phyloP scores from a whole-genome alignment of 2,329 filamentous ascomycete species.

The Acrocalymma vagum region DNA sequence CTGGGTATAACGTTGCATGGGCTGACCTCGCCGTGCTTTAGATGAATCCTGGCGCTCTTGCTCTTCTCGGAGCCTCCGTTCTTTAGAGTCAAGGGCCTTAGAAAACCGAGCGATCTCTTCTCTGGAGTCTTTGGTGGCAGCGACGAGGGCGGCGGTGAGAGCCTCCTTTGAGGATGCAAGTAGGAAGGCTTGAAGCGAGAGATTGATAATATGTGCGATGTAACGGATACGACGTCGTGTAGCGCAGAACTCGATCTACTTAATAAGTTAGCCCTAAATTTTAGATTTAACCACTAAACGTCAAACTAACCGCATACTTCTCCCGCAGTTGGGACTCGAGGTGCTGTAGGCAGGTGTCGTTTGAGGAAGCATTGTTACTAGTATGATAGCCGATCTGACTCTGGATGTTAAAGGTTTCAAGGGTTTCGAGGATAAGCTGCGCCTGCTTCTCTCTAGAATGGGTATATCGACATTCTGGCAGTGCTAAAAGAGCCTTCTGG shows the following conservation, averaged over 20 bases:
- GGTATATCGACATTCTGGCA: conserved; percentile 3
- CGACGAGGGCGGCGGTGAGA: conserved; percentile 6
- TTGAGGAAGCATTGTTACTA: conserved; percentile 9
- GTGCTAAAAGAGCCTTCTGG: conserved; percentile 10
- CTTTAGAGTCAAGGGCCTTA: conserved; percentile 1
- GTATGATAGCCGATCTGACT: conserved; percentile 4
- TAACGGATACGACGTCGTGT: conserved; percentile 4
- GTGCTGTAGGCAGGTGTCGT: conserved; percentile 6
- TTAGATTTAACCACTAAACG: too few species aligned
- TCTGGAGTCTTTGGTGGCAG: conserved; percentile 1
- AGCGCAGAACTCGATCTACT: conserved; percentile 2
- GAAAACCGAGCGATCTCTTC: conserved; percentile 5
- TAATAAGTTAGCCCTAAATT: too few species aligned
- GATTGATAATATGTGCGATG: conserved; percentile 10
- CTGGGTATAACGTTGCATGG: too few species aligned
- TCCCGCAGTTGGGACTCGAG: too few species aligned
- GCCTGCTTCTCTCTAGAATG: conserved; percentile 6
- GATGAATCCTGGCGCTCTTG: too few species aligned
- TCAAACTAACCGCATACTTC: too few species aligned
- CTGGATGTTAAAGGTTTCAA: conserved; percentile 5
- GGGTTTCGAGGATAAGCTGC: neutral
- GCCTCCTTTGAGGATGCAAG: conserved; percentile 5
- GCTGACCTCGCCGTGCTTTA: too few species aligned
- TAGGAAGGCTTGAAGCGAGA: conserved; percentile 11
- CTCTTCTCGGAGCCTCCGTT: too few species aligned